Evolutionary conservation across 1,139 yeast species (phyloP).

Genomic region (Taphrina flavorubra): DNA sequence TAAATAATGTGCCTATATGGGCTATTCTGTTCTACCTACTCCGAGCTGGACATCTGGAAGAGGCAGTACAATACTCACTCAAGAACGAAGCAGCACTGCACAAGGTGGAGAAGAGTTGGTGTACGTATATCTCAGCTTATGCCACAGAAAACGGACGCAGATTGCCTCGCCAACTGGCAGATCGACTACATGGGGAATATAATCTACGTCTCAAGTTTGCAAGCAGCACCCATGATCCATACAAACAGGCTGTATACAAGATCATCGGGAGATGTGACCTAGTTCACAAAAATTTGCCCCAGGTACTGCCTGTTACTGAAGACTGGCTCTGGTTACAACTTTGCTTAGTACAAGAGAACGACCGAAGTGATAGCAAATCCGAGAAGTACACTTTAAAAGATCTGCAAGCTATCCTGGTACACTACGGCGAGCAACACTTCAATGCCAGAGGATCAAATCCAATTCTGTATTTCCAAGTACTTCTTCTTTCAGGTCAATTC

Average conservation of each 20-base stretch:
- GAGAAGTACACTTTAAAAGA: slow-evolving; percentile 76
- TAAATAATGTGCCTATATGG: slow-evolving; percentile 91
- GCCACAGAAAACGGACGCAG: slow-evolving; percentile 63
- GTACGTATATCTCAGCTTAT: slow-evolving; percentile 75
- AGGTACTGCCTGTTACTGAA: slow-evolving; percentile 79
- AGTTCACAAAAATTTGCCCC: slow-evolving; percentile 74
- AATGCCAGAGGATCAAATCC: slow-evolving; percentile 69
- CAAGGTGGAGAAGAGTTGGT: slow-evolving; percentile 84
- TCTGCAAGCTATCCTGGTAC: slow-evolving; percentile 72
- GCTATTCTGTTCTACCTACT: slow-evolving; percentile 82
- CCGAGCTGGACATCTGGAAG: slow-evolving; percentile 80
- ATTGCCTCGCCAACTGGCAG: slow-evolving; percentile 70
- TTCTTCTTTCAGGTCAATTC: slow-evolving; percentile 77
- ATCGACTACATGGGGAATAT: slow-evolving; percentile 78
- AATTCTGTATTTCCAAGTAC: slow-evolving; percentile 70
- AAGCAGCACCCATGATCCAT: slow-evolving; percentile 73
- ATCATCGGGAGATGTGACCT: slow-evolving; percentile 90
- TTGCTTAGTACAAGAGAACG: slow-evolving; percentile 67
- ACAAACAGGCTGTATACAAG: slow-evolving; percentile 86
- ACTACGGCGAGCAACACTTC: slow-evolving; percentile 76
- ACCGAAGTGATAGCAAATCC: slow-evolving; percentile 53
- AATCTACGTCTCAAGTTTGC: slow-evolving; percentile 78
- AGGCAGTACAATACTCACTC: slow-evolving; percentile 68
- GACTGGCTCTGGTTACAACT: slow-evolving; percentile 98
- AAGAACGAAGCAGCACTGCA: slow-evolving; percentile 67